These are phyloP conservation scores for Besnoitia besnoiti DNA, from an alignment of 169 alveolate genomes.

Conservation along the genomic window DNA sequence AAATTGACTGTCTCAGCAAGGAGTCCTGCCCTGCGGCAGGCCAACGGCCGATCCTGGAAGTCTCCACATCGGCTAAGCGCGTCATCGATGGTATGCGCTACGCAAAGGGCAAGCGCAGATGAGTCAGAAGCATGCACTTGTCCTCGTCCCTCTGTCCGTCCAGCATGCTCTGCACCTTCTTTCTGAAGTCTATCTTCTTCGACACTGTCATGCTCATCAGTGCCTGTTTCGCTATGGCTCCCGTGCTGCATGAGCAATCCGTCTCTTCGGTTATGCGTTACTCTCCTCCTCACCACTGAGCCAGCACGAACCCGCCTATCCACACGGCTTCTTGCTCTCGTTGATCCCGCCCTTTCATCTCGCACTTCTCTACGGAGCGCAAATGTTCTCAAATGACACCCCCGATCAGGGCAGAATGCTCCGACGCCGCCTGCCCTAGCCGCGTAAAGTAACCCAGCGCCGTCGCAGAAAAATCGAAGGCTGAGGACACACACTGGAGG, in stretches of 20 bases:
- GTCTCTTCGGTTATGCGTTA: not conserved
- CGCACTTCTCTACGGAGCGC: not conserved
- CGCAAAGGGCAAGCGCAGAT: not conserved
- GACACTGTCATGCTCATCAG: not conserved
- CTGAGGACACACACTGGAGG: conserved; percentile 7
- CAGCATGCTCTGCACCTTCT: too few species aligned
- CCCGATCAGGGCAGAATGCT: not conserved
- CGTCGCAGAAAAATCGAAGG: not conserved
- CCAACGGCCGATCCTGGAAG: not conserved
- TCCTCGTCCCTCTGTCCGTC: too few species aligned
- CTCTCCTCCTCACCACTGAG: not conserved
- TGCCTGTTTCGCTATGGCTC: not conserved
- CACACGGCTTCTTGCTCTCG: not conserved
- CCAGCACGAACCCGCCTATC: not conserved
- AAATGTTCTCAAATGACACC: not conserved
- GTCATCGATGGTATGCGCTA: not conserved
- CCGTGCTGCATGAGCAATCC: not conserved
- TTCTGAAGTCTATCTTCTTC: too few species aligned
- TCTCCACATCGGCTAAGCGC: not conserved
- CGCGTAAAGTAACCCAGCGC: not conserved
- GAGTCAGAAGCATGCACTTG: too few species aligned
- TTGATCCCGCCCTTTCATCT: not conserved
- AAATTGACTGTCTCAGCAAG: not conserved
- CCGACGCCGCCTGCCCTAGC: conserved; percentile 24
- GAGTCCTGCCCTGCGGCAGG: not conserved